Conservation (phyloP, 176 grass and related monocot genomes). For the Ensete ventricosum region DNA sequence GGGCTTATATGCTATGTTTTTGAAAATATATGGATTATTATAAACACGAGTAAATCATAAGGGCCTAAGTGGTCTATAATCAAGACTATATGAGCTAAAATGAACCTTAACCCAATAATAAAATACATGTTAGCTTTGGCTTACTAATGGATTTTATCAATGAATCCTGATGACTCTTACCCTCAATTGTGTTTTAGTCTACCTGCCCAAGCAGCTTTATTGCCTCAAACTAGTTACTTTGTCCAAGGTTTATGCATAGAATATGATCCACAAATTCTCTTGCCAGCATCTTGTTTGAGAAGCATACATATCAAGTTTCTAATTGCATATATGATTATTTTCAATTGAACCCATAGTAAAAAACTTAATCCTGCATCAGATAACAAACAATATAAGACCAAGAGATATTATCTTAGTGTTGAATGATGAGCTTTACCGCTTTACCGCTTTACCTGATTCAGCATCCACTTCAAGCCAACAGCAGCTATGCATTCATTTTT, state of each 20-base stretch:
- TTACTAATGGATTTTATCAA: background rate
- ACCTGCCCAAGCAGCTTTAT: background rate
- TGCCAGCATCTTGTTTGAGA: no score
- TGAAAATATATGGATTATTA: no score
- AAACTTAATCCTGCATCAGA: background rate
- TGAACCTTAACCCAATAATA: background rate
- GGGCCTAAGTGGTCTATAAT: no score
- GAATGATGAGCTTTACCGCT: background rate
- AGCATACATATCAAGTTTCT: background rate
- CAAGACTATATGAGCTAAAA: no score
- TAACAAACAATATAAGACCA: background rate
- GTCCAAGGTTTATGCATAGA: no score
- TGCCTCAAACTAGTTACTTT: background rate
- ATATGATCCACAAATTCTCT: no score
- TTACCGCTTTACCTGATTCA: slow-evolving; percentile 71
- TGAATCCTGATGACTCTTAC: background rate
- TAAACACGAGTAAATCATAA: no score
- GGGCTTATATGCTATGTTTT: no score
- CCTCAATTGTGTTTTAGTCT: background rate
- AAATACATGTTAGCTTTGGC: background rate
- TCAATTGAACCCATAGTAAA: background rate
- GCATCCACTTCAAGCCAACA: slow-evolving; percentile 94
- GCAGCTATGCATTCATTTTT: slow-evolving; percentile 93
- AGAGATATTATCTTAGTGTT: background rate
- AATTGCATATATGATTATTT: background rate